Evolutionary conservation across 2,329 filamentous ascomycete genomes (phyloP).

Genomic region (Cadophora gregata): DNA sequence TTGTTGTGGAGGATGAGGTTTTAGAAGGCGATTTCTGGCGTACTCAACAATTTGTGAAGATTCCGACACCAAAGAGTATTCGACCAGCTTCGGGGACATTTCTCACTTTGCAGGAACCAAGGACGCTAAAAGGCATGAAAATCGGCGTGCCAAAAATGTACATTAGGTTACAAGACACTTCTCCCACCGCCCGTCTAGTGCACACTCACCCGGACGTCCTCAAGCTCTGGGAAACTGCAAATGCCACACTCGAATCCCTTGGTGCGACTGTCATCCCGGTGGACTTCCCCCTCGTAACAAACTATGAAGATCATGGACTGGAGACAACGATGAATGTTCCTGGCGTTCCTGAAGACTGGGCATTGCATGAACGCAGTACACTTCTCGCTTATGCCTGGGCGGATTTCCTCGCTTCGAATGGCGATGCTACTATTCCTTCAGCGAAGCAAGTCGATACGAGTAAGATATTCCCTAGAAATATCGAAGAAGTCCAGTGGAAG

Average conservation of each 20-base stretch:
- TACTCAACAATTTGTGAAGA: slow-evolving; percentile 52
- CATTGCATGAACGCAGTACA: background rate
- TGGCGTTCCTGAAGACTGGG: background rate
- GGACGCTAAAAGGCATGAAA: slow-evolving; percentile 50
- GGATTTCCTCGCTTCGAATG: background rate
- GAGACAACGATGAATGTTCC: background rate
- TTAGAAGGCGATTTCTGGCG: slow-evolving; percentile 59
- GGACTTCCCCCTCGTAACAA: background rate
- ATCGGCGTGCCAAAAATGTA: slow-evolving; percentile 43
- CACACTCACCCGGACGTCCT: background rate
- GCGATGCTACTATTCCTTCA: background rate
- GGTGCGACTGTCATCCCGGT: background rate
- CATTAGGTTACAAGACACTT: background rate
- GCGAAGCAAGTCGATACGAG: background rate
- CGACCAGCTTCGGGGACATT: slow-evolving; percentile 38
- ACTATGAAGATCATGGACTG: background rate
- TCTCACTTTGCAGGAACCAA: slow-evolving; percentile 34
- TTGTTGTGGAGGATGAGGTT: slow-evolving; percentile 51
- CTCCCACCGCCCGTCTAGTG: background rate
- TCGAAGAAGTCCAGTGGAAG: background rate
- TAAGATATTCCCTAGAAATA: background rate
- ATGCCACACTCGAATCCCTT: background rate
- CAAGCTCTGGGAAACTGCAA: background rate
- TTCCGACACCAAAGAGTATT: slow-evolving; percentile 46
- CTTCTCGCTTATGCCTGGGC: background rate